phyloP scores from a whole-genome alignment of 1,139 yeast species.

The Nakaseomyces sp. region DNA sequence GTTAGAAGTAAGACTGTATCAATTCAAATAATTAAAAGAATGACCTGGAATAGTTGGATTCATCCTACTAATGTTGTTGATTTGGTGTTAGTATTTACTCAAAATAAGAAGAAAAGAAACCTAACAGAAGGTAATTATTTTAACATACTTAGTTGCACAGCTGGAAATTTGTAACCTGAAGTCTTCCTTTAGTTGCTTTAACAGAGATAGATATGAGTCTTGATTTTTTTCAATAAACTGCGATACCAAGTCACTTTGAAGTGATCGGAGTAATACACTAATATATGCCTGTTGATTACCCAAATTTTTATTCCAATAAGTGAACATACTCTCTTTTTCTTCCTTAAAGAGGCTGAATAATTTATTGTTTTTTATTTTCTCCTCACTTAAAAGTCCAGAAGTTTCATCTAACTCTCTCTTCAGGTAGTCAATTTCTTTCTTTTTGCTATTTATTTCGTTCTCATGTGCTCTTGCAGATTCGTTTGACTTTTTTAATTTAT shows the following conservation, averaged over 20 bases:
- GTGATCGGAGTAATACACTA: neutral
- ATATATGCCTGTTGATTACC: neutral
- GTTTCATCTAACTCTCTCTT: conserved; percentile 26
- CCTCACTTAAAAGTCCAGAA: conserved; percentile 30
- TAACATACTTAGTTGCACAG: neutral
- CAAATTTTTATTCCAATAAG: neutral
- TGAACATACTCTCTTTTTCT: conserved; percentile 6
- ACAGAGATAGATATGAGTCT: neutral
- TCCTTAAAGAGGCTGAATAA: conserved; percentile 19
- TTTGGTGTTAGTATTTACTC: neutral
- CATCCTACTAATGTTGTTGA: neutral
- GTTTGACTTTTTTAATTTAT: conserved; percentile 12
- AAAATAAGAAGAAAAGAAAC: neutral
- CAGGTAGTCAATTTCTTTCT: conserved; percentile 26
- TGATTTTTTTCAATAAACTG: neutral
- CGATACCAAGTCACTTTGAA: neutral
- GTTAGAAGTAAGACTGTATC: neutral
- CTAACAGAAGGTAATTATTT: neutral
- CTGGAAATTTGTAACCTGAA: neutral
- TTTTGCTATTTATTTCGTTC: conserved; percentile 17
- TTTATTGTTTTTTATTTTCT: conserved; percentile 23
- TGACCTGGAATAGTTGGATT: neutral
- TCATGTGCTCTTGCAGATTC: conserved; percentile 16
- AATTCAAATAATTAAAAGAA: neutral
- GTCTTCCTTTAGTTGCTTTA: neutral